Evolutionary conservation across 192 early-diverging fungal species (phyloP), one percentile per base, ranked within the genome.

Genomic region (Dissophora globulifera): DNA sequence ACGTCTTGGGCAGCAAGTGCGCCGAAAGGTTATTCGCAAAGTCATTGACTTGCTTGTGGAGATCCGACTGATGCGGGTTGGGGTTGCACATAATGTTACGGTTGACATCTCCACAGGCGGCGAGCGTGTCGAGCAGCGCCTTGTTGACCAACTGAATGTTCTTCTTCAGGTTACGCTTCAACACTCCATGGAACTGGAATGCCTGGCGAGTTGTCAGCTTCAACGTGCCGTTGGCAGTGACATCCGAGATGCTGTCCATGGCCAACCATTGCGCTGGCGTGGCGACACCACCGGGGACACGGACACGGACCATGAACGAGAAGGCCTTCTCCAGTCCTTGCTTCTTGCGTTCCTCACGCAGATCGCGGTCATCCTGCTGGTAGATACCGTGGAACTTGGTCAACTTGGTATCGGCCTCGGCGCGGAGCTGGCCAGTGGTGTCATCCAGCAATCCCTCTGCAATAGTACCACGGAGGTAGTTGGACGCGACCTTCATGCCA

Each of bases 91-190:
- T 95, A 59, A 98, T 94, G 85, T 96, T 98, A 62, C 96, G 89
- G 85, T 98, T 98, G 64, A 98, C 96, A 82, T 98, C 96, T 60
- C 96, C 96, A 81, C 96, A 98, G 48, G 96, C 96, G 41, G 96
- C 96, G 46, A 98, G 87, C 29, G 95, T 96, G 81, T 95, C 91
- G 81, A 98, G 88, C 50, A 96, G 81, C 25, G 87, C 86, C 58
- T 90, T 89, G 84, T 98, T 98, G 84, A 98, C 96, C 58, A 89
- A 91, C 58, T 93, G 94, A 67, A 96, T 96, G 55, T 94, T 86
- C 51, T 85, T 76, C 83, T 93, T 95, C 46, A 98, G 84, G 65
- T 94, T 90, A 69, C 86, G 85, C 87, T 98, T 98, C 69, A 98
- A 78, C 55, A 98, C 89, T 65, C 96, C 96, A 69, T 98, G 96